Conservation (phyloP, 805 yeast species). For the Cyberlindnera japonica region DNA sequence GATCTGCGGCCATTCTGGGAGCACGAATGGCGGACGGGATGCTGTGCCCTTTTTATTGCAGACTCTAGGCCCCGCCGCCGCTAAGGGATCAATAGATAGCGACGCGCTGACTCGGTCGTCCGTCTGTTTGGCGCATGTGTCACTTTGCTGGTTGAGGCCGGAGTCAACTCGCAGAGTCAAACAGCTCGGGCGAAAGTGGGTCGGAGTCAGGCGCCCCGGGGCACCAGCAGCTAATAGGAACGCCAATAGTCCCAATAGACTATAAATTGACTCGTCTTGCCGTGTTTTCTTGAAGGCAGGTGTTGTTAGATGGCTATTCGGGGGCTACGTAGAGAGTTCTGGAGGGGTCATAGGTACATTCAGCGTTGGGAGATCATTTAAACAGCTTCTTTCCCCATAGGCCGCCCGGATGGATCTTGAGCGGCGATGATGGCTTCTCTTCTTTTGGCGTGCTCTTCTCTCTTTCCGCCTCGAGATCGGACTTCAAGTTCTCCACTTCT, state of each 20-base stretch:
- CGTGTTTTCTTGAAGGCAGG: too few species aligned
- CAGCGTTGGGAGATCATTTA: slow-evolving; percentile 7
- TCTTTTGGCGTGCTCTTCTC: slow-evolving; percentile 1
- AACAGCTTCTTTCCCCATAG: slow-evolving; percentile 26
- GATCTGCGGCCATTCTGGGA: too few species aligned
- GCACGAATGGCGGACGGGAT: too few species aligned
- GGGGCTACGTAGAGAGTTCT: too few species aligned
- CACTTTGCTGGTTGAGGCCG: background rate
- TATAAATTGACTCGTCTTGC: too few species aligned
- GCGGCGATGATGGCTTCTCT: slow-evolving; percentile 1
- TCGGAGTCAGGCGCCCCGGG: background rate
- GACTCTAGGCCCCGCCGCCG: too few species aligned
- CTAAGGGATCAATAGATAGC: too few species aligned
- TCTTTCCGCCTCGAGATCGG: slow-evolving; percentile 12
- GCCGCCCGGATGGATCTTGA: slow-evolving; percentile 4
- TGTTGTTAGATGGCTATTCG: too few species aligned
- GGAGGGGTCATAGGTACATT: too few species aligned
- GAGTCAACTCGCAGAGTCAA: too few species aligned
- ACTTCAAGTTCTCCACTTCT: slow-evolving; percentile 36
- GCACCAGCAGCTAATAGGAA: background rate
- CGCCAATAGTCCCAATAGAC: background rate
- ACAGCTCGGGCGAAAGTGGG: background rate
- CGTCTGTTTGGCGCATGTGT: too few species aligned
- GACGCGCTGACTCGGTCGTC: background rate
- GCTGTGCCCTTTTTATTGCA: too few species aligned